Conservation (phyloP, 176 grass and related monocot species). For the Phoenix roebelenii region DNA sequence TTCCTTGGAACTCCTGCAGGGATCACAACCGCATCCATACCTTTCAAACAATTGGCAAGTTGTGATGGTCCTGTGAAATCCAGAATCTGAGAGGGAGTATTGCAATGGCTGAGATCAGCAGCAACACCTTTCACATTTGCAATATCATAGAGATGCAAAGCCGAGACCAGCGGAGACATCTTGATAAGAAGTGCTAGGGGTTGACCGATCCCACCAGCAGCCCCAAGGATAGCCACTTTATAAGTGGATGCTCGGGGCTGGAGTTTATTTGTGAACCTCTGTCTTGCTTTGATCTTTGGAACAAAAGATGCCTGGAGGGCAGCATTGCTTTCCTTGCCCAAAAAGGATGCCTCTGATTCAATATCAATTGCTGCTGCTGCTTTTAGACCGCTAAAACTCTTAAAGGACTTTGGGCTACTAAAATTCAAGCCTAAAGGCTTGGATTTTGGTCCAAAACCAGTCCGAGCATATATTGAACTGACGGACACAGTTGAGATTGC, state of each 20-base stretch:
- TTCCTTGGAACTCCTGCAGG: conserved; percentile 12
- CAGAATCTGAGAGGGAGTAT: conserved; percentile 12
- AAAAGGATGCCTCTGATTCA: conserved; percentile 3
- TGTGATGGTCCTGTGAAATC: conserved; percentile 11
- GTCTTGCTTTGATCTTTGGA: neutral
- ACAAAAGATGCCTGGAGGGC: neutral
- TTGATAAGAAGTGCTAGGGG: conserved; percentile 1
- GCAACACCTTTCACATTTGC: conserved; percentile 11
- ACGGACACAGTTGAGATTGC: neutral
- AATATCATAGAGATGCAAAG: conserved; percentile 11
- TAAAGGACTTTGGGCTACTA: neutral
- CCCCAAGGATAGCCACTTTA: conserved; percentile 3
- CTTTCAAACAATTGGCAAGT: conserved; percentile 1
- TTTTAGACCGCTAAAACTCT: neutral
- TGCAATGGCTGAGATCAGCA: conserved; percentile 13
- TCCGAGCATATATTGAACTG: neutral
- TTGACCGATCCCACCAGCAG: neutral
- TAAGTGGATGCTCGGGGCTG: conserved; percentile 5
- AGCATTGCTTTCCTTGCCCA: conserved; percentile 5
- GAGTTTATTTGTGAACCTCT: neutral
- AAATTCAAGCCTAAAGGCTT: neutral
- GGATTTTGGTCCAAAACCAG: no score
- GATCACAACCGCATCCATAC: conserved; percentile 9
- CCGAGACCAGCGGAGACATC: conserved; percentile 7
- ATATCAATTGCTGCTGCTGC: neutral